Percentiles rank a stretch among this genome's conserved stretches.
phyloP scores from a whole-genome alignment of 2,329 filamentous ascomycete genomes.

The Fusarium pininemorale region DNA sequence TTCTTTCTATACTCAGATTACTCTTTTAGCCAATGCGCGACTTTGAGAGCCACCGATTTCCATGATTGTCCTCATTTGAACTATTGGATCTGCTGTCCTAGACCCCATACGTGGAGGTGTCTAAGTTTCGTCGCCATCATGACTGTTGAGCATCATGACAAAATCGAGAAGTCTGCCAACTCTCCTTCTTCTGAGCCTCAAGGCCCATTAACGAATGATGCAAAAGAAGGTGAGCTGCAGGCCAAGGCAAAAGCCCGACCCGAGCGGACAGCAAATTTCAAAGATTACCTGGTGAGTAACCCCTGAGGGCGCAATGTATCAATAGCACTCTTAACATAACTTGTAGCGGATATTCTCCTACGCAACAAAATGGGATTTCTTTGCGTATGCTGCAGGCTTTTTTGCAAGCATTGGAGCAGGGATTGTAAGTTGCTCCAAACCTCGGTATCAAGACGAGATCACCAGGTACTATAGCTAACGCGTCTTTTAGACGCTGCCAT shows the following conservation, averaged over 20 bases:
- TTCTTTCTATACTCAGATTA: background rate
- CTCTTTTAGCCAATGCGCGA: background rate
- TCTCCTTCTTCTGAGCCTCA: slow-evolving; percentile 14
- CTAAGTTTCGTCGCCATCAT: slow-evolving; percentile 15
- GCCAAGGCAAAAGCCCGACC: slow-evolving; percentile 50
- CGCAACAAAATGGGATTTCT: slow-evolving; percentile 61
- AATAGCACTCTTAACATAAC: background rate
- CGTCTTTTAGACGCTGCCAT: slow-evolving; percentile 55
- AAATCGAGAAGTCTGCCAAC: slow-evolving; percentile 21
- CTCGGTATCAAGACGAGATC: background rate
- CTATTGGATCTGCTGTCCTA: background rate
- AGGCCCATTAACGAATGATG: background rate
- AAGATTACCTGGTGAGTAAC: slow-evolving; percentile 54
- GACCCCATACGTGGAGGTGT: background rate
- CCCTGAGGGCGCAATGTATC: background rate
- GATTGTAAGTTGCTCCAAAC: slow-evolving; percentile 32
- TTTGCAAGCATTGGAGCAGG: slow-evolving; percentile 63
- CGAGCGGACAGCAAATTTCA: slow-evolving; percentile 55
- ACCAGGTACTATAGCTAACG: background rate
- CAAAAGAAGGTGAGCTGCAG: slow-evolving; percentile 42
- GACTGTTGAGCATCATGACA: slow-evolving; percentile 16
- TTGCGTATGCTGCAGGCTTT: slow-evolving; percentile 57
- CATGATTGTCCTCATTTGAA: background rate
- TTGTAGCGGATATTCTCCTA: slow-evolving; percentile 61
- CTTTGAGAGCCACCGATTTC: background rate